These are phyloP conservation scores for Orbilia brochopaga DNA, from an alignment of 2,329 filamentous ascomycete species.

Conservation along the genomic window DNA sequence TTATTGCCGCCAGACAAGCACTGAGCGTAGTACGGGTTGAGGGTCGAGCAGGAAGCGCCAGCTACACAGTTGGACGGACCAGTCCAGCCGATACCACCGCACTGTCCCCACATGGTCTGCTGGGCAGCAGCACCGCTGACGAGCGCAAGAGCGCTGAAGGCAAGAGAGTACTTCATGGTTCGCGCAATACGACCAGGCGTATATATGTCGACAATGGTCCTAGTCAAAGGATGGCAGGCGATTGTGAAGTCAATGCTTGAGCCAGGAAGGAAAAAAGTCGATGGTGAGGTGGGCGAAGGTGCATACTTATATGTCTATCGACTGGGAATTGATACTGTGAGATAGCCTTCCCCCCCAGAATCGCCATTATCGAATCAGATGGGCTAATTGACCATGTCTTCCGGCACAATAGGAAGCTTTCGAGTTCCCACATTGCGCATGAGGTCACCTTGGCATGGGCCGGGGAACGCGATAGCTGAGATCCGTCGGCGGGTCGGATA, in stretches of 20 bases:
- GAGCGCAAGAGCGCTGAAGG: slow-evolving; percentile 49
- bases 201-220: slow-evolving; percentile 29
- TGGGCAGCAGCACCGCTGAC: slow-evolving; percentile 44
- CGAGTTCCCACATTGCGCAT: not conserved
- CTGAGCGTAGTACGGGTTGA: slow-evolving; percentile 54
- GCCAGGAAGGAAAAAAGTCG: slow-evolving; percentile 22
- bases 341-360: not conserved
- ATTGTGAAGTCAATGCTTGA: slow-evolving; percentile 49
- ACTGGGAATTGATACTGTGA: not conserved
- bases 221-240: slow-evolving; percentile 39
- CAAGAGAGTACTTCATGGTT: slow-evolving; percentile 49
- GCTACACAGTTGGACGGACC: slow-evolving; percentile 52
- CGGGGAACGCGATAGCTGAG: slow-evolving; percentile 34
- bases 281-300: slow-evolving; percentile 34
- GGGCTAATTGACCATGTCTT: slow-evolving; percentile 20
- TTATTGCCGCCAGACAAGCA: slow-evolving; percentile 50
- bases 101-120: slow-evolving; percentile 46
- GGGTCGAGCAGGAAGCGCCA: slow-evolving; percentile 50
- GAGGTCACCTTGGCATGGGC: slow-evolving; percentile 21
- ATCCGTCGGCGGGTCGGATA: slow-evolving; percentile 51
- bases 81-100: slow-evolving; percentile 51
- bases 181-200: slow-evolving; percentile 32
- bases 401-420: not conserved
- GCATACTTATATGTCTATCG: slow-evolving; percentile 45
- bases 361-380: slow-evolving; percentile 7